Evolutionary conservation across 2,329 filamentous ascomycete genomes (phyloP), one percentile per base, ranked within the genome.

Genomic region (Neocucurbitaria cava): DNA sequence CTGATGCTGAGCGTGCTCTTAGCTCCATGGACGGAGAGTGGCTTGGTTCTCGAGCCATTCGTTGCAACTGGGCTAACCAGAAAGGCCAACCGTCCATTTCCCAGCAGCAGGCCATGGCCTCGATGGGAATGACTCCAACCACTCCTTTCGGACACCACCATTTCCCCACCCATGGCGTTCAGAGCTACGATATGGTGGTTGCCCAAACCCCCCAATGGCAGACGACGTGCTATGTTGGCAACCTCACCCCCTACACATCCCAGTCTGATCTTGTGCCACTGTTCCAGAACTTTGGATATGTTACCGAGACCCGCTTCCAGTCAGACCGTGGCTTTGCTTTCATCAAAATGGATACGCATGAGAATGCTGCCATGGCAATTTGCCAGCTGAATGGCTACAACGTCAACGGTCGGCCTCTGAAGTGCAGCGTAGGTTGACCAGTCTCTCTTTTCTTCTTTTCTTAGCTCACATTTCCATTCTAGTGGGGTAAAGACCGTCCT

Each of bases 401-500:
- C 66, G 94, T 99, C 69, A 97, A 99, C 71, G 95, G 95, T 47
- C 89, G 95, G 64, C 95, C 95, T 48, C 80, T 99, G 67, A 99
- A 99, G 85, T 99, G 95, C 85, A 98, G 94, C 78, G 94, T 98
- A 89, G 81, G 94, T 89, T 46, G 45, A 61, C 28, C 53, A 54
- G 40, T 49, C 40, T 56, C 55, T 51, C 56, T 54, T 63, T 63
- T 57, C 52, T 56, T 50, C 24, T 46, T 58, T 61, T 56, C 50
- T 50, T 66, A 46, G 62, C 71, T 73, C 49, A 70, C 61, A 62
- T 57, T 55, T 63, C 53, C 79, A 70, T 56, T 64, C 64, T 73
- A 98, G 94, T 99, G 95, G 95, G 95, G 95, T 75, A 99, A 99
- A 81, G 95, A 99, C 79, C 96, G 96, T 80, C 92, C 93, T 48